Evolutionary conservation across 2,329 filamentous ascomycete species (phyloP).

Genomic region (Sclerotinia subarctica): DNA sequence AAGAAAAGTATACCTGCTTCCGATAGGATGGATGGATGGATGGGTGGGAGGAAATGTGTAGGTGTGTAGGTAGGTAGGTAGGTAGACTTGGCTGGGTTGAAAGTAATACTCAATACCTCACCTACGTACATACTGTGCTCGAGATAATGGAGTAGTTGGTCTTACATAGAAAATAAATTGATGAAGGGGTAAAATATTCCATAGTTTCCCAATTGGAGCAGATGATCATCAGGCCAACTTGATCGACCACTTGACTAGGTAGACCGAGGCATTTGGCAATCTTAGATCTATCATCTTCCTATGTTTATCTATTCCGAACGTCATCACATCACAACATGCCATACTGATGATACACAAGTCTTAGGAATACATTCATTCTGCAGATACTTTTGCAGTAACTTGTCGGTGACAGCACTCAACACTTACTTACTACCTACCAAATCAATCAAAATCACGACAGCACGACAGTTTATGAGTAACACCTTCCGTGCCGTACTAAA

Average conservation of each 20-base stretch:
- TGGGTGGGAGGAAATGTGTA: not conserved
- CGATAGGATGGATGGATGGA: not conserved
- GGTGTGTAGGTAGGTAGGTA: not conserved
- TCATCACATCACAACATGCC: not conserved
- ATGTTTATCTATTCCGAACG: not conserved
- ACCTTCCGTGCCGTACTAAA: not conserved
- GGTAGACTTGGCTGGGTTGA: not conserved
- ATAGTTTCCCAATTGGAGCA: not conserved
- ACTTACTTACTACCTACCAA: not conserved
- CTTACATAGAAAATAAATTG: not conserved
- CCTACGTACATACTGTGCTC: not conserved
- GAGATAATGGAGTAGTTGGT: not conserved
- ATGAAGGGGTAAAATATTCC: not conserved
- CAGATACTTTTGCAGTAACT: not conserved
- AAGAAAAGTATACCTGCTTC: not conserved
- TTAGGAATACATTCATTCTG: not conserved
- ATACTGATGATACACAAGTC: not conserved
- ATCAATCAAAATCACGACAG: not conserved
- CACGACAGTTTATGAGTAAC: not conserved
- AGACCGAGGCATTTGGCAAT: too few species aligned
- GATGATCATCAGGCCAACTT: not conserved
- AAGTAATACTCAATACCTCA: not conserved
- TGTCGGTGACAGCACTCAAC: not conserved
- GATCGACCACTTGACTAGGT: not conserved
- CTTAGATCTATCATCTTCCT: not conserved